Evolutionary conservation across 1,139 yeast species (phyloP).

Genomic region (Meyerozyma guilliermondii): DNA sequence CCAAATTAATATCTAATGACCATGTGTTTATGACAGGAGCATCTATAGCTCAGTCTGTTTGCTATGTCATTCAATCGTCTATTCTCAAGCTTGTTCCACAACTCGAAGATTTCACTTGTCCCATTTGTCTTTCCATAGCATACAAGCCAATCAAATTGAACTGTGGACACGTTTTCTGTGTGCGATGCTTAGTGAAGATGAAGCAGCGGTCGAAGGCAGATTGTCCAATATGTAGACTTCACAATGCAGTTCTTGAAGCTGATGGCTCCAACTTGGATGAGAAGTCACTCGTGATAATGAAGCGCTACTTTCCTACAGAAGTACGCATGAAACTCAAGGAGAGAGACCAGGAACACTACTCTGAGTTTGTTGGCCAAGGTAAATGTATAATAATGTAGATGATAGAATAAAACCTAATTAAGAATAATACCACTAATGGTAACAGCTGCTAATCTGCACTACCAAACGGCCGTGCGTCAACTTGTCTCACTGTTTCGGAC

Average conservation of each 20-base stretch:
- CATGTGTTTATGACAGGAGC: constrained; percentile 43
- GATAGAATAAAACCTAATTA: background rate
- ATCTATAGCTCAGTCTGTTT: constrained; percentile 51
- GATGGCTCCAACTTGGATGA: constrained; percentile 56
- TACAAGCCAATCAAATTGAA: constrained; percentile 61
- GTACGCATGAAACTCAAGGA: constrained; percentile 57
- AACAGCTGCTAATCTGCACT: background rate
- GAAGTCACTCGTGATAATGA: constrained; percentile 49
- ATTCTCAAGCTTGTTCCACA: constrained; percentile 61
- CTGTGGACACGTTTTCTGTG: constrained; percentile 68
- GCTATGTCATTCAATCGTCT: constrained; percentile 50
- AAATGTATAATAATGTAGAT: constrained; percentile 19
- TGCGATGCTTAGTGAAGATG: constrained; percentile 62
- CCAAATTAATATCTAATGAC: constrained; percentile 39
- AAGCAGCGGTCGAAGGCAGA: constrained; percentile 52
- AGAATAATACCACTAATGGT: background rate
- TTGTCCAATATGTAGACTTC: constrained; percentile 63
- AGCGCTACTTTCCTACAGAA: constrained; percentile 60
- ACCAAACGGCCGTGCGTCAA: background rate
- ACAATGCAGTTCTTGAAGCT: constrained; percentile 50
- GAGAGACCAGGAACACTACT: constrained; percentile 50
- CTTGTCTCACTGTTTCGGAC: background rate
- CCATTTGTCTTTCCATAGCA: constrained; percentile 65
- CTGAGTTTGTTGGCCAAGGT: constrained; percentile 23
- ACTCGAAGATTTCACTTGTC: constrained; percentile 69